Base-by-base conservation (phyloP, 2,329 filamentous ascomycete genomes). In the Arachnomyces sp. region DNA sequence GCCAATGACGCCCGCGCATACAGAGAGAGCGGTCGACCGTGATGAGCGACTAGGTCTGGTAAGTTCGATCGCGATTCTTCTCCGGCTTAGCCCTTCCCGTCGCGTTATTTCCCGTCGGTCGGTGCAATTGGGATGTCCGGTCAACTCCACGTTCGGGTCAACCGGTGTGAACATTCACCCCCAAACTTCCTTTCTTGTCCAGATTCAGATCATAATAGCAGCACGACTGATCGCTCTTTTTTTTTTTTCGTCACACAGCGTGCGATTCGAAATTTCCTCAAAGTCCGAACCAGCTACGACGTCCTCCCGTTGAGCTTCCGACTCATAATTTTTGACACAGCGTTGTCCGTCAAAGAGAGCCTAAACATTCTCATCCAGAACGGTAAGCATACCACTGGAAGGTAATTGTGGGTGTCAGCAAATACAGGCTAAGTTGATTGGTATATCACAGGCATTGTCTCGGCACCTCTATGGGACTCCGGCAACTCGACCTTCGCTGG, bases 391-490 rank as follows among this genome's bases (percentile, higher is more conserved):
- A 29, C 14, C 25, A 11, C 16, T 17, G 25, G 14, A 5, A 33
- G 16, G 14, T 14, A 7, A 14, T 30, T 6, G 29, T 25, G 33
- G 12, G 8, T 15, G 7, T 16, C 12, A 2, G 35, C 31, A 35
- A 32, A n/a, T 28, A 6, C 13, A 31, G 15, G 14, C 36, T 31
- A 30, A 31, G n/a, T 35, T 18, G 36, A 45, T 28, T 36, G 15
- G 31, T 35, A 32, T 47, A 46, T 55, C 42, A 59, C 48, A 96
- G 90, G 86, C 57, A 98, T 98, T 60, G 92, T 98, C 41, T 98
- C 92, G 21, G 92, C 92, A 38, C 92, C 92, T 37, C 72, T 98
- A 49, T 98, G 92, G 92, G 89, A 98, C 64, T 95, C 90, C 17
- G 83, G 85, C 50, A 86, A 82, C 3, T 94, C 89, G 17, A 87